Evolutionary conservation across 495 filamentous ascomycete genomes (phyloP), one percentile per base, ranked within the genome.

Genomic region (Polyplosphaeria fusca): DNA sequence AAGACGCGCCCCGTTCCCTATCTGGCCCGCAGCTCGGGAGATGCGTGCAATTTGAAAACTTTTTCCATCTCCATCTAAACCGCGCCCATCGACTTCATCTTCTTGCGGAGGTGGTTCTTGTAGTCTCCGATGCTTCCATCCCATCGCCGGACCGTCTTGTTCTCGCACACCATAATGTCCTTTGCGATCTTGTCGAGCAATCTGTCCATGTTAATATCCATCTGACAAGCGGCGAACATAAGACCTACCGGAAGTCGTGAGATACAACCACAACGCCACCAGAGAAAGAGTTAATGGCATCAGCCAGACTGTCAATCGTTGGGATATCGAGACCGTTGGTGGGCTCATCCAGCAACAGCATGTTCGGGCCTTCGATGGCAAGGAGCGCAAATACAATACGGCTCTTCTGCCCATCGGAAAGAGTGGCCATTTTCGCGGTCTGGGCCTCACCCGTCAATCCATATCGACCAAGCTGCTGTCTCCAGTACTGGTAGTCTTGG

Each of bases 311-410:
- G 76, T 98, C 93, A 64, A 99, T 99, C 37, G 94, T 97, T 9
- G 93, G 93, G 60, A 99, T 99, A 83, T 99, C 93, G 52, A 99
- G 79, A 81, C 93, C 93, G 81, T 99, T 99, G 58, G 93, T 99
- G 69, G 93, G 94, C 75, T 99, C 93, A 74, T 99, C 93, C 25
- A 99, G 81, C 58, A 99, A 75, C 64, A 99, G 76, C 92, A 99
- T 97, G 78, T 99, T 99, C 49, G 93, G 93, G 4, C 84, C 78
- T 69, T 97, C 94, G 63, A 99, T 97, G 55, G 93, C 93, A 47
- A 99, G 79, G 57, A 99, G 77, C 22, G 93, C 93, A 67, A 99
- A 99, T 11, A 99, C 94, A 69, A 99, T 96, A 79, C 93, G 86
- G 61, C 82, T 87, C 82, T 93, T 96, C 76, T 98, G 94, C 14